These are phyloP conservation scores for Spergularia azorica DNA, from an alignment of 179 eudicot genomes.

Conservation along the genomic window DNA sequence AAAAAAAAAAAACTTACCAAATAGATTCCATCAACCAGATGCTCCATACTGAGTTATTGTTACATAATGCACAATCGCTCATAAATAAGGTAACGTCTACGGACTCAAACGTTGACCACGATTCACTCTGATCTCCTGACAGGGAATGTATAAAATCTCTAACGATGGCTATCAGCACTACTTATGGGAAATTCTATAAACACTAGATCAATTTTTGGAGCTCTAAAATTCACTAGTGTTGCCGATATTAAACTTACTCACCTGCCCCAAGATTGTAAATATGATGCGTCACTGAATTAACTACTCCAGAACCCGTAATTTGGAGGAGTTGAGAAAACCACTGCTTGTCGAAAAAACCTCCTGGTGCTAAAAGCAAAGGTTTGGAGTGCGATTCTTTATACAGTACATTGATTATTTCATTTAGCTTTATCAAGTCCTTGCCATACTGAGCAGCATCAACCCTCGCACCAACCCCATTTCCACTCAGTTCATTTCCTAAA, in stretches of 20 bases:
- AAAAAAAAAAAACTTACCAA: background rate
- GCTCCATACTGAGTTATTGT: background rate
- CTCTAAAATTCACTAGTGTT: background rate
- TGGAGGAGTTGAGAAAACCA: constrained; percentile 79
- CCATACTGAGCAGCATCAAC: constrained; percentile 78
- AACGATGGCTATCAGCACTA: background rate
- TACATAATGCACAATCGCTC: background rate
- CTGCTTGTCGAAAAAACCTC: constrained; percentile 75
- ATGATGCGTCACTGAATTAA: constrained; percentile 74
- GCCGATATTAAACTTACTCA: constrained; percentile 31
- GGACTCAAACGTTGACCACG: too few relatives aligned
- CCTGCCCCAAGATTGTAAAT: constrained; percentile 93
- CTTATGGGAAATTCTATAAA: background rate
- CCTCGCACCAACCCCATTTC: constrained; percentile 67
- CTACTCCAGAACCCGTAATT: constrained; percentile 59
- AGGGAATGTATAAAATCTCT: background rate
- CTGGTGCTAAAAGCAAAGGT: constrained; percentile 81
- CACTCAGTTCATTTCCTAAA: constrained; percentile 90
- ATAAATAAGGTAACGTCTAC: too few relatives aligned
- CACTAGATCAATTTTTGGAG: background rate
- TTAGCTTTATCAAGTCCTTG: constrained; percentile 62
- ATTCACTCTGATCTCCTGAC: background rate
- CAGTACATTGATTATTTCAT: constrained; percentile 45
- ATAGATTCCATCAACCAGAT: background rate
- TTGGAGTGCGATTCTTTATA: constrained; percentile 46